Percentiles rank a stretch among this genome's conserved stretches.
Conservation (phyloP, 2,329 filamentous ascomycete species). For the Claviceps sp. region DNA sequence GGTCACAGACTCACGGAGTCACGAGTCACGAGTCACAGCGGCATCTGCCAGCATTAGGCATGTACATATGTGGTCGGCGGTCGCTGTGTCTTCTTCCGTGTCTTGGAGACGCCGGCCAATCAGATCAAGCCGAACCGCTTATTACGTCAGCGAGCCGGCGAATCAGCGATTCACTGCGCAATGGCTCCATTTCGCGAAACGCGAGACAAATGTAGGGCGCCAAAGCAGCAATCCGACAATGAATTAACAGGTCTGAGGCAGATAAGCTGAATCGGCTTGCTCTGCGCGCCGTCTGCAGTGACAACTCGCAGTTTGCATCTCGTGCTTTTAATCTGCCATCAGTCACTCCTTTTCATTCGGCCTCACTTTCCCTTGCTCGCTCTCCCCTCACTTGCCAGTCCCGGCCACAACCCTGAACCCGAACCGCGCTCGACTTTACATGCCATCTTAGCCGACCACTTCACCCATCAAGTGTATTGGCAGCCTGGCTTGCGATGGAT, state of each 20-base stretch:
- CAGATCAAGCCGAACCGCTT: no score
- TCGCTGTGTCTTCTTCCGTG: no score
- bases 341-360: neutral
- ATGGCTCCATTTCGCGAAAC: neutral
- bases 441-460: neutral
- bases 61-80: no score
- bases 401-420: neutral
- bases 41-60: no score
- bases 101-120: no score
- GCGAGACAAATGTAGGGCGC: neutral
- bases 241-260: neutral
- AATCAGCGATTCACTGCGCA: no score
- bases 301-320: neutral
- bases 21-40: no score
- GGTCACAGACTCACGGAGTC: no score
- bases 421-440: neutral
- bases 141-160: no score
- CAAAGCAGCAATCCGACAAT: neutral
- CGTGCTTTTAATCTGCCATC: neutral
- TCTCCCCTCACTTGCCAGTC: neutral
- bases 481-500: conserved; percentile 4
- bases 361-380: neutral
- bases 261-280: neutral
- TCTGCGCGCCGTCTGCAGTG: neutral
- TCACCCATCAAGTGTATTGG: neutral